Conservation (phyloP, 345 rosid species). For the Angophora floribunda region DNA sequence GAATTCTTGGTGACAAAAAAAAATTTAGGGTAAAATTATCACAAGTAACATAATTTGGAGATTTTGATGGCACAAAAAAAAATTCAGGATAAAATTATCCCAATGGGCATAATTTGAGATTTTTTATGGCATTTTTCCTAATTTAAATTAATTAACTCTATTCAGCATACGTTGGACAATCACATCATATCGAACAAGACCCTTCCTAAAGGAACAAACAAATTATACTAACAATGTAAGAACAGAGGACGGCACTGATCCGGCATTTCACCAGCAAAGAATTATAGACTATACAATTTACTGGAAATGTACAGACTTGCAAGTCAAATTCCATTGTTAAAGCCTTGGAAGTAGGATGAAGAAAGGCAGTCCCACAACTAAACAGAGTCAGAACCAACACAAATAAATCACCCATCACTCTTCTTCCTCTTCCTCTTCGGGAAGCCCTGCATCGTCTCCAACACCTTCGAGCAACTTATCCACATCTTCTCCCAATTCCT, state of each 20-base stretch:
- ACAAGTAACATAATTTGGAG: too few relatives aligned
- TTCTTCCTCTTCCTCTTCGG: slow-evolving; percentile 59
- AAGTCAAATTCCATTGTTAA: background rate
- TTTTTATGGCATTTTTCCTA: too few relatives aligned
- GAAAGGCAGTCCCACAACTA: background rate
- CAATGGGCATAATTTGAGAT: too few relatives aligned
- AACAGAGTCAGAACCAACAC: background rate
- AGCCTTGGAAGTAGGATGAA: background rate
- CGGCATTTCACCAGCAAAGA: background rate
- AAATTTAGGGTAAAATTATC: too few relatives aligned
- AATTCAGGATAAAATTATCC: too few relatives aligned
- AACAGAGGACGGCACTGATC: background rate
- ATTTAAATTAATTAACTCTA: background rate
- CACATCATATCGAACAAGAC: background rate
- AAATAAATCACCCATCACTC: slow-evolving; percentile 22
- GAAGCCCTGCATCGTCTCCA: slow-evolving; percentile 76
- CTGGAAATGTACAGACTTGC: background rate
- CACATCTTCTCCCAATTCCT: slow-evolving; percentile 85
- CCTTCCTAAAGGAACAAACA: background rate
- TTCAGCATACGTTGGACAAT: background rate
- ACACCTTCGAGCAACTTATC: slow-evolving; percentile 79
- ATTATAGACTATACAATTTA: background rate
- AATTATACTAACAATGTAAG: background rate
- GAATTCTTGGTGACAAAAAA: too few relatives aligned
- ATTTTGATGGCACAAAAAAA: too few relatives aligned